Evolutionary conservation across 495 filamentous ascomycete species (phyloP).

Genomic region (Neurospora sp.): DNA sequence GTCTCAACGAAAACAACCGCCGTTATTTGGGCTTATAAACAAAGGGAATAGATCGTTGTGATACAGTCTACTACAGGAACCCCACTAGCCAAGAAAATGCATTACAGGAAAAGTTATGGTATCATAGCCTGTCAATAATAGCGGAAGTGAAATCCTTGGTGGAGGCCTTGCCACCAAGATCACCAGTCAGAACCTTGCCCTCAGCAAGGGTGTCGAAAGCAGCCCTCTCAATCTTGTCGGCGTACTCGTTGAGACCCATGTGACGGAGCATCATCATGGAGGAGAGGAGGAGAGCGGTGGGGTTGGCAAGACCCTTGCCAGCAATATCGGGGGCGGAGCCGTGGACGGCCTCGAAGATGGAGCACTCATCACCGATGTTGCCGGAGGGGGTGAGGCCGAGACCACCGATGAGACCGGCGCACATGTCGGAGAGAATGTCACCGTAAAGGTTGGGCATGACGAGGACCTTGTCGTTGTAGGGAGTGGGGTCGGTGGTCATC

Average conservation of each 20-base stretch:
- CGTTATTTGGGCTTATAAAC: background rate
- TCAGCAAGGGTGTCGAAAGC: conserved; percentile 90
- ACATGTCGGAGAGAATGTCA: conserved; percentile 99
- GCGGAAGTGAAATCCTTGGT: conserved; percentile 84
- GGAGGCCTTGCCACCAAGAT: conserved; percentile 89
- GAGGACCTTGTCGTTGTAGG: conserved; percentile 98
- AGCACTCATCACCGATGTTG: conserved; percentile 98
- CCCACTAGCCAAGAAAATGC: conserved; percentile 6
- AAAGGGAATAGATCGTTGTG: conserved; percentile 6
- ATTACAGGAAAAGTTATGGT: conserved; percentile 7
- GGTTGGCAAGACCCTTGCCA: conserved; percentile 90
- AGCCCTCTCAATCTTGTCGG: conserved; percentile 80
- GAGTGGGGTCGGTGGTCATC: conserved; percentile 86
- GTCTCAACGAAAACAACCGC: background rate
- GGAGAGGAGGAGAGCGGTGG: conserved; percentile 81
- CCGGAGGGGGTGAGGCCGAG: conserved; percentile 93
- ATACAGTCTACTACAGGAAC: conserved; percentile 11
- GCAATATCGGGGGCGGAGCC: conserved; percentile 97
- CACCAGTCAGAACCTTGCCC: conserved; percentile 91
- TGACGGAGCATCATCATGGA: conserved; percentile 99
- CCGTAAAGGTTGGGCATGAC: conserved; percentile 99
- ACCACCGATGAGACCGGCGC: conserved; percentile 94
- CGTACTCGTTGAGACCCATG: conserved; percentile 83
- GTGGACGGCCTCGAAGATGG: conserved; percentile 99
- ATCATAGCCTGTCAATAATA: conserved; percentile 73